Percentiles rank a stretch among this genome's conserved stretches.
Conservation (phyloP, 805 yeast species). For the Candida methanosorbosa region DNA sequence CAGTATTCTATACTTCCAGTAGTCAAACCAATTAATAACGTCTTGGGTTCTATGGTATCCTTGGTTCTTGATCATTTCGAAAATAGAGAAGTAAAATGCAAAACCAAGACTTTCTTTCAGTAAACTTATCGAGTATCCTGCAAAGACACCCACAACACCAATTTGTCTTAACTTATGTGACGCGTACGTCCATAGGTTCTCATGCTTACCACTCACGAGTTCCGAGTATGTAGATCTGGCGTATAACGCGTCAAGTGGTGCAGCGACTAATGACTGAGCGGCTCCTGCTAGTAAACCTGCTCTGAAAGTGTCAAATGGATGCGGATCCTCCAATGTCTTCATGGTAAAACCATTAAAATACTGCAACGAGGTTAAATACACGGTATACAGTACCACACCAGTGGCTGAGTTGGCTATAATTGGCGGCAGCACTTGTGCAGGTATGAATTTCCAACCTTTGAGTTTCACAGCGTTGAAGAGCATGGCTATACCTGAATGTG, state of each 20-base stretch:
- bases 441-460: slow-evolving; percentile 83
- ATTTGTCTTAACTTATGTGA: slow-evolving; percentile 56
- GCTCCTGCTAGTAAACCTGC: slow-evolving; percentile 87
- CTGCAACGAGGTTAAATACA: slow-evolving; percentile 56
- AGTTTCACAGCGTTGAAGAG: slow-evolving; percentile 58
- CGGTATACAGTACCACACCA: slow-evolving; percentile 77
- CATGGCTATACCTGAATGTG: slow-evolving; percentile 77
- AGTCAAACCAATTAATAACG: slow-evolving; percentile 31
- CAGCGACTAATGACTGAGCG: slow-evolving; percentile 82
- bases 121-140: slow-evolving; percentile 75
- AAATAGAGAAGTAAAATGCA: slow-evolving; percentile 75
- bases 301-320: slow-evolving; percentile 50
- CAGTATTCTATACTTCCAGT: slow-evolving; percentile 24
- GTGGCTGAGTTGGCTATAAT: slow-evolving; percentile 82
- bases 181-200: slow-evolving; percentile 74
- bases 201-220: slow-evolving; percentile 55
- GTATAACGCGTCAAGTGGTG: slow-evolving; percentile 88
- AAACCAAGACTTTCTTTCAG: slow-evolving; percentile 77
- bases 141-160: slow-evolving; percentile 80
- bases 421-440: slow-evolving; percentile 82
- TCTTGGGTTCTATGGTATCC: slow-evolving; percentile 41
- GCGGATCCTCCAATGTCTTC: slow-evolving; percentile 18
- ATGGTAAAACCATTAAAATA: slow-evolving; percentile 19
- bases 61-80: slow-evolving; percentile 70
- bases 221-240: slow-evolving; percentile 75